Evolutionary conservation across 106 monocot genomes (phyloP).

Genomic region (Posidonia australis): DNA sequence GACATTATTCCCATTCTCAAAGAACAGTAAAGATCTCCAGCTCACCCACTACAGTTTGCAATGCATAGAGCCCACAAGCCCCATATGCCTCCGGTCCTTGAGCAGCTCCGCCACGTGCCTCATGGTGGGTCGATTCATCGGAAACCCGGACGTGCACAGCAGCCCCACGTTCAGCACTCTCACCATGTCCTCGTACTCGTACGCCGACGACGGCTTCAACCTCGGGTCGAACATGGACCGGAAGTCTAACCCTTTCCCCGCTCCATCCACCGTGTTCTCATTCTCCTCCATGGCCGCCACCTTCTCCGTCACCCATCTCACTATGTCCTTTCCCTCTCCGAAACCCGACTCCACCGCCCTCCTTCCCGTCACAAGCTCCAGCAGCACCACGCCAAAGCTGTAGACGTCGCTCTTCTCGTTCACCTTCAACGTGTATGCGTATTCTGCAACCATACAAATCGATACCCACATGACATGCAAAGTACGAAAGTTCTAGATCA

Average conservation of each 20-base stretch:
- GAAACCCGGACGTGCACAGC: slow-evolving; percentile 31
- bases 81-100: slow-evolving; percentile 10
- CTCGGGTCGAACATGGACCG: slow-evolving; percentile 19
- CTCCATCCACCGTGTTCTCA: neutral
- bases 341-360: slow-evolving; percentile 32
- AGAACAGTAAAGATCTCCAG: no score
- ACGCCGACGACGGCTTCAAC: slow-evolving; percentile 11
- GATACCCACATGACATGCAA: no score
- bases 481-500: no score
- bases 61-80: neutral
- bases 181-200: slow-evolving; percentile 39
- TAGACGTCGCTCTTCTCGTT: slow-evolving; percentile 56
- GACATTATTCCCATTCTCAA: no score
- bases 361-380: slow-evolving; percentile 50
- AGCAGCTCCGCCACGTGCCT: slow-evolving; percentile 42
- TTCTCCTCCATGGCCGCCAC: slow-evolving; percentile 4
- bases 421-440: slow-evolving; percentile 50
- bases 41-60: no score
- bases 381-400: slow-evolving; percentile 42
- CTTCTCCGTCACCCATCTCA: slow-evolving; percentile 30
- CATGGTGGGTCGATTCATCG: slow-evolving; percentile 54
- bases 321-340: slow-evolving; percentile 37
- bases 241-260: neutral
- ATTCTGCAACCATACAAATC: slow-evolving; percentile 34
- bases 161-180: slow-evolving; percentile 33